Percentiles rank a stretch among this genome's conserved stretches.
These are phyloP conservation scores for Salix dunnii DNA, from an alignment of 345 rosid genomes.

Conservation along the genomic window DNA sequence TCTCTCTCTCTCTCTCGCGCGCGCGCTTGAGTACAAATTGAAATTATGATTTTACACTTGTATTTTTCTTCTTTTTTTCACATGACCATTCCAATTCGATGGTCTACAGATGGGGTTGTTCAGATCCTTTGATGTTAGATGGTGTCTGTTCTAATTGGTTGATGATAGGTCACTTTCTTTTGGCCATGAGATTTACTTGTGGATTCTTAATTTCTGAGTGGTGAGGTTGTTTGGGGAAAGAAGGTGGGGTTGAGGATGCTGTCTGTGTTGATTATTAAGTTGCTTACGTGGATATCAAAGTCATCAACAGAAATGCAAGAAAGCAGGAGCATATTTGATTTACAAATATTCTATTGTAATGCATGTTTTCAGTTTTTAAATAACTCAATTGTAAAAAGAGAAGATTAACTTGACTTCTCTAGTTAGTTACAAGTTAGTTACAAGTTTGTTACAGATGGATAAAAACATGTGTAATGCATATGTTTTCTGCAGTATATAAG, in stretches of 20 bases:
- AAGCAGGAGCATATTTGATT: no score
- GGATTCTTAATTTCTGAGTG: conserved; percentile 4
- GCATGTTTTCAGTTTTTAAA: no score
- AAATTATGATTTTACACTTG: neutral
- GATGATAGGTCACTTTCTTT: conserved; percentile 11
- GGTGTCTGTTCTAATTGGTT: neutral
- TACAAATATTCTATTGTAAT: no score
- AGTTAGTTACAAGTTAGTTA: no score
- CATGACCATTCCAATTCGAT: neutral
- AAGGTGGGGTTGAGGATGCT: neutral
- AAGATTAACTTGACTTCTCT: no score
- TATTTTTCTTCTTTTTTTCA: neutral
- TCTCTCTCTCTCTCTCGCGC: neutral
- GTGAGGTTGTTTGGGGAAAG: neutral
- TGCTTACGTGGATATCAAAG: no score
- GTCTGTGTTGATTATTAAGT: no score
- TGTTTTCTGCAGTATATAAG: no score
- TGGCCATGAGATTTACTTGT: neutral
- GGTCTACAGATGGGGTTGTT: neutral
- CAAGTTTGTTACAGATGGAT: no score
- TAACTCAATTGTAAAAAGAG: no score
- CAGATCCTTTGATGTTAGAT: conserved; percentile 11
- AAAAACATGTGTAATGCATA: no score
- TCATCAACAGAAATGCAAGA: no score
- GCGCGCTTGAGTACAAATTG: neutral